Evolutionary conservation across 805 yeast genomes (phyloP), one percentile per base, ranked within the genome.

Genomic region (Ogataea paraovalis): DNA sequence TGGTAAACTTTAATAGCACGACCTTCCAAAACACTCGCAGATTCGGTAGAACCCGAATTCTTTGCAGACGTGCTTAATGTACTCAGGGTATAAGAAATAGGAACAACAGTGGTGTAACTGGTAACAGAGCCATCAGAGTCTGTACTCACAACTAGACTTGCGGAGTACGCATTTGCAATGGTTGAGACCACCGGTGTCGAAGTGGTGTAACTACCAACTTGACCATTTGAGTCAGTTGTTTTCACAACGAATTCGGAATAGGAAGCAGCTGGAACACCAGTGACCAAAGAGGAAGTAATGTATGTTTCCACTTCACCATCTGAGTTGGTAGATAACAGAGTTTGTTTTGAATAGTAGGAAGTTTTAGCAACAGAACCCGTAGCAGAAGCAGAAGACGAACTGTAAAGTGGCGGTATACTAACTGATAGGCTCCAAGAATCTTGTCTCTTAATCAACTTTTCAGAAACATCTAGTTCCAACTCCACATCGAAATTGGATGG

Each of bases 211-310:
- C 33, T 41, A 10, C 25, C 28, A 16, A 20, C 9, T n/a, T 40
- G 10, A 19, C 43, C 43, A n/a, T 28, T 41, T 7, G 43, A n/a
- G 25, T 41, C 19, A 4, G 43, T 41, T 14, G 43, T 41, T 6
- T 27, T 28, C 19, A 28, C 36, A 12, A 19, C 23, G 23, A 10
- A 19, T 16, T 28, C 43, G 4, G 43, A 27, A 14, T 39, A 39
- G 5, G 32, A 23, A 2, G 19, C 41, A 4, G 5, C 30, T 7
- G 41, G 36, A 13, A 32, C 18, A 32, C 36, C 41, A 3, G 23
- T 20, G 16, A 28, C 13, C 18, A 16, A n/a, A 16, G 23, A 7
- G 25, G 42, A 40, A 16, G 36, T 22, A 7, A 16, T 12, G 36
- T 27, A 25, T 2, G 43, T 25, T 30, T 13, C 37, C 22, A 14